phyloP scores from a whole-genome alignment of 148 eudicot genomes.

The Rhododendron kiyosumense region DNA sequence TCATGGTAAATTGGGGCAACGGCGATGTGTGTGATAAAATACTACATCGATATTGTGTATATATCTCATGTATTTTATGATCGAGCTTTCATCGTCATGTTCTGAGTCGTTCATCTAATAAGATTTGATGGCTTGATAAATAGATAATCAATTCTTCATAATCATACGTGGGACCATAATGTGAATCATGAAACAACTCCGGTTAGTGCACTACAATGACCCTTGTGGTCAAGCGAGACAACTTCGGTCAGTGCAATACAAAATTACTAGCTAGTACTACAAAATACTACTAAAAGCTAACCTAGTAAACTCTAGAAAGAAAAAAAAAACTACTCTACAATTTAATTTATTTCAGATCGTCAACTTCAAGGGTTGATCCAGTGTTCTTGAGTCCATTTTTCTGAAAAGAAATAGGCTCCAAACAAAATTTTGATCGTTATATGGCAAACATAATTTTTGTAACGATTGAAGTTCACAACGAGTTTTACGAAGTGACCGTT shows the following conservation, averaged over 20 bases:
- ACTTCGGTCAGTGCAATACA: background rate
- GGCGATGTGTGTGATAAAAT: background rate
- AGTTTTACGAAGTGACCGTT: no score
- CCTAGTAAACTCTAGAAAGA: background rate
- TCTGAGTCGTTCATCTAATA: background rate
- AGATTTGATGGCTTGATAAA: background rate
- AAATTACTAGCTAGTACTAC: no score
- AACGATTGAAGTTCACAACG: no score
- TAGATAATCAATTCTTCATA: background rate
- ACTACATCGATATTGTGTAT: background rate
- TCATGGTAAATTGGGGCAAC: background rate
- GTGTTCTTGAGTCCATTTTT: no score
- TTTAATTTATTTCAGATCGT: background rate
- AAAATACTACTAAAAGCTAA: background rate
- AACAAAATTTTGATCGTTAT: no score
- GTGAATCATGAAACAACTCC: background rate
- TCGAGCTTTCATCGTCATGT: background rate
- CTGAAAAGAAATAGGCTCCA: no score
- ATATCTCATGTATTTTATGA: background rate
- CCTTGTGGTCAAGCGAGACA: background rate
- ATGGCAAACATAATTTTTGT: no score
- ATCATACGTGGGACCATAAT: no score
- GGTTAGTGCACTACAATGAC: background rate
- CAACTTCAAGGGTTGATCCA: no score
- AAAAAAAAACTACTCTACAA: background rate